phyloP scores from a whole-genome alignment of 2,329 filamentous ascomycete species.

The Teratosphaeriaceae sp. region DNA sequence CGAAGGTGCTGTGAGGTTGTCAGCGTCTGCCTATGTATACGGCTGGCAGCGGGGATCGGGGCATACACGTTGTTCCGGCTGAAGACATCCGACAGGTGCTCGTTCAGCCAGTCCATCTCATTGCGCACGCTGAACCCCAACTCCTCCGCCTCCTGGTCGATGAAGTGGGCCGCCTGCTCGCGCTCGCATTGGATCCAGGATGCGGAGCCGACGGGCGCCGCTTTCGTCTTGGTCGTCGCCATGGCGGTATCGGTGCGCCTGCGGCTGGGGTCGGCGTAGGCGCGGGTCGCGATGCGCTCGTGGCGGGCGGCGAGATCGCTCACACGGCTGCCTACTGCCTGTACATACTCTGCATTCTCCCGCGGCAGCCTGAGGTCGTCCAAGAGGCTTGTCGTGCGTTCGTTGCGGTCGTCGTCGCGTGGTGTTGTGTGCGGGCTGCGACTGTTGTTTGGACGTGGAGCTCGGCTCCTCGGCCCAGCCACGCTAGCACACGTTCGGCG shows the following conservation, averaged over 20 bases:
- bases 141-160: conserved; percentile 80
- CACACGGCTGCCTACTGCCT: neutral
- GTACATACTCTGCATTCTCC: neutral
- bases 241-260: conserved; percentile 12
- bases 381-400: neutral
- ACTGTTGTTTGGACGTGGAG: neutral
- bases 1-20: conserved; percentile 61
- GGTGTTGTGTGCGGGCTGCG: neutral
- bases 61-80: conserved; percentile 76
- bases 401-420: neutral
- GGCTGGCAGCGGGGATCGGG: neutral
- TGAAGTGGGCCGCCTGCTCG: conserved; percentile 66
- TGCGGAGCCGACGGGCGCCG: conserved; percentile 24
- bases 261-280: conserved; percentile 3
- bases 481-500: neutral
- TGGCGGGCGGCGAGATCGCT: too few species aligned
- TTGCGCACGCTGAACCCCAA: conserved; percentile 88
- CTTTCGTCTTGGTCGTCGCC: conserved; percentile 22
- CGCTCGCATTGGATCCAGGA: conserved; percentile 83
- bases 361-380: neutral
- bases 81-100: conserved; percentile 96
- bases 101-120: conserved; percentile 96
- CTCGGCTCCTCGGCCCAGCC: neutral
- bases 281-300: neutral
- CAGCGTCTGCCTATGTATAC: conserved; percentile 1